Conservation (phyloP, 768 basidiomycete species). For the Infundibulicybe gibba region DNA sequence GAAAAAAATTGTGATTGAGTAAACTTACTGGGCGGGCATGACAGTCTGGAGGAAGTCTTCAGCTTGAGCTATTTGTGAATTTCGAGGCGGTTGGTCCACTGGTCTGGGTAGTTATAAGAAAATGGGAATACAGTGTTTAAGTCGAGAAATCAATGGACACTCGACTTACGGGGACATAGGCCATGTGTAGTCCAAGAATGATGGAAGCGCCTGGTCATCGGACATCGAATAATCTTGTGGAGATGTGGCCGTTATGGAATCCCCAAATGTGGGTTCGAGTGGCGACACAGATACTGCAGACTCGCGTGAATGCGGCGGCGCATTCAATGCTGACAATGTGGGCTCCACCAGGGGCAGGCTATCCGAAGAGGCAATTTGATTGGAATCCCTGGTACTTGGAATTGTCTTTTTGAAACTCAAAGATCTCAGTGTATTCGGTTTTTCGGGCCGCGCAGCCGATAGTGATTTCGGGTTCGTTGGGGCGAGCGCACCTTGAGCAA, state of each 20-base stretch:
- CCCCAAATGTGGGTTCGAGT: not conserved
- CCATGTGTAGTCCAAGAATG: not conserved
- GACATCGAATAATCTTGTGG: conserved; percentile 4
- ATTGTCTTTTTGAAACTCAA: conserved; percentile 42
- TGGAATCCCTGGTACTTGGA: not conserved
- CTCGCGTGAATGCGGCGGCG: conserved; percentile 1
- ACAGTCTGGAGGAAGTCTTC: conserved; percentile 13
- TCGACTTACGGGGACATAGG: not conserved
- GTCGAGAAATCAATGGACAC: not conserved
- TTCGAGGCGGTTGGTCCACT: not conserved
- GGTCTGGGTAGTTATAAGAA: not conserved
- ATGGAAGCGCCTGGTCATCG: not conserved
- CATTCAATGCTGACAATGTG: conserved; percentile 16
- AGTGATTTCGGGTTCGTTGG: conserved; percentile 32
- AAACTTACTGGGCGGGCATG: conserved; percentile 13
- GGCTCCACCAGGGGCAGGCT: conserved; percentile 7
- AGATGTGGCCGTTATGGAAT: conserved; percentile 1
- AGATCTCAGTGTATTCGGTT: conserved; percentile 10
- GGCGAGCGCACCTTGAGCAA: conserved; percentile 35
- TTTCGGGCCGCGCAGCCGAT: too few relatives aligned
- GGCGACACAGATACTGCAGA: conserved; percentile 5
- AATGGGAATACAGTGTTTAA: not conserved
- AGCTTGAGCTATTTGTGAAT: conserved; percentile 2
- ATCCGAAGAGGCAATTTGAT: not conserved
- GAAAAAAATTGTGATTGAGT: not conserved